phyloP scores from a whole-genome alignment of 2,329 filamentous ascomycete genomes.

The Alternaria metachromatica region DNA sequence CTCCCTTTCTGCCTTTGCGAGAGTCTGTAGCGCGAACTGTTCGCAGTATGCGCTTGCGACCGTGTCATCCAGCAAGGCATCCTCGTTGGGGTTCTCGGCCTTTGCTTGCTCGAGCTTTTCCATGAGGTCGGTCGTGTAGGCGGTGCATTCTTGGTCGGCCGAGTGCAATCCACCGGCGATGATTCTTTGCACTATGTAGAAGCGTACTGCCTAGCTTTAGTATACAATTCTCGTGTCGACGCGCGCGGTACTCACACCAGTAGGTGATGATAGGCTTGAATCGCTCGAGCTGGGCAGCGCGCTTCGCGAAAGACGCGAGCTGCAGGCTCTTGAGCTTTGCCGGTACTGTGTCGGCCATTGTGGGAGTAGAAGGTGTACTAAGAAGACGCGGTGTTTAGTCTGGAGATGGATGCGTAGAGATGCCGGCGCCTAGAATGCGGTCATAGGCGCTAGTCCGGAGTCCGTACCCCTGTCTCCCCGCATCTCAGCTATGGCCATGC shows the following conservation, averaged over 20 bases:
- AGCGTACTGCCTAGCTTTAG: conserved; percentile 37
- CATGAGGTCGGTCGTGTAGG: conserved; percentile 84
- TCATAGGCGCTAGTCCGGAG: conserved; percentile 14
- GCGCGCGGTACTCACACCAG: conserved; percentile 74
- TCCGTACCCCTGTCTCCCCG: conserved; percentile 11
- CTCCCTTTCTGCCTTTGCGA: conserved; percentile 81
- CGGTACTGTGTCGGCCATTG: conserved; percentile 77
- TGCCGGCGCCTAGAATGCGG: conserved; percentile 9
- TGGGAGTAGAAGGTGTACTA: background rate
- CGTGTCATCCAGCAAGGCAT: conserved; percentile 83
- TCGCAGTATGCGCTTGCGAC: conserved; percentile 92
- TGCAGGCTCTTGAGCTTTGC: conserved; percentile 78
- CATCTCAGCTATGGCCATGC: conserved; percentile 15
- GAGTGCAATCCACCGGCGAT: conserved; percentile 80
- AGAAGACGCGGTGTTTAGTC: background rate
- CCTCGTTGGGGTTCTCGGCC: conserved; percentile 74
- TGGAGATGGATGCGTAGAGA: background rate
- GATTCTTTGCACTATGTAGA: conserved; percentile 89
- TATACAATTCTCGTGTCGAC: background rate
- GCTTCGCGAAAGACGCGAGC: conserved; percentile 80
- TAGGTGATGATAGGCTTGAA: conserved; percentile 90
- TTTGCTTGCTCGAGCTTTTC: conserved; percentile 89
- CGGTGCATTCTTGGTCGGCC: conserved; percentile 75
- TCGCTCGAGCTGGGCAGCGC: conserved; percentile 81
- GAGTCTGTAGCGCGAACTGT: conserved; percentile 89